Evolutionary conservation across 1,139 yeast species (phyloP), one percentile per base, ranked within the genome.

Genomic region (Scheffersomyces insectosa): DNA sequence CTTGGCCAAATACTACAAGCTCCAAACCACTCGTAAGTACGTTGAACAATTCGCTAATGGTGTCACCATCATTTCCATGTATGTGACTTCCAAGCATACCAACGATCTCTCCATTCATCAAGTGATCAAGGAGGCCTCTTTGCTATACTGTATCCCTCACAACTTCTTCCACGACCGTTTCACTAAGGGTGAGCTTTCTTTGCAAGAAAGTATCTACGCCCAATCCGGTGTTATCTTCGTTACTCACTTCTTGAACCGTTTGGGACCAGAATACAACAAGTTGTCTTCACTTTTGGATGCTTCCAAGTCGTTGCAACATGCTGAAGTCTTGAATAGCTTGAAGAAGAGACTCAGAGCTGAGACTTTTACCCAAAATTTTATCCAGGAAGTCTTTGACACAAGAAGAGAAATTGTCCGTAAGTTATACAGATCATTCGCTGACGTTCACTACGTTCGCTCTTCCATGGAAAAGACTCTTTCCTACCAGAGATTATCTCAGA

Each of bases 1-100:
- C 54, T 77, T 93, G 63, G 93, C 93, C 56, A 88, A 86, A 63
- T 93, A 90, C 73, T 93, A 93, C 69, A 88, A 90, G 51, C 78
- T 93, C 58, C 80, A 82, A 43, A 84, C 93, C 43, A 84, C 95
- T 35, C 82, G 97, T 65, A 90, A 90, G 68, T 93, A 90, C 63
- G 93, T 93, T 46, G 99, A 93, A 66, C 95, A 91, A 62, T 93
- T 93, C 64, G 77, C 93, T 50, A 89, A 91, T 62, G 97, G 96
- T 42, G 80, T 85, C 46, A 85, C 96, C 30, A 79, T 91, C 45
- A 83, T 90, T 56, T 90, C 97, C 37, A 80, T 90, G 75, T 93
- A 93, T 68, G 79, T 93, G 58, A 80, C 81, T 38, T 85, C 89
- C 40, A 70, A 75, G 44, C 66, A 62, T 50, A 60, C 60, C 37